Evolutionary conservation across 108 stramenopile species (phyloP).

Genomic region (Nannochloropsis salina): DNA sequence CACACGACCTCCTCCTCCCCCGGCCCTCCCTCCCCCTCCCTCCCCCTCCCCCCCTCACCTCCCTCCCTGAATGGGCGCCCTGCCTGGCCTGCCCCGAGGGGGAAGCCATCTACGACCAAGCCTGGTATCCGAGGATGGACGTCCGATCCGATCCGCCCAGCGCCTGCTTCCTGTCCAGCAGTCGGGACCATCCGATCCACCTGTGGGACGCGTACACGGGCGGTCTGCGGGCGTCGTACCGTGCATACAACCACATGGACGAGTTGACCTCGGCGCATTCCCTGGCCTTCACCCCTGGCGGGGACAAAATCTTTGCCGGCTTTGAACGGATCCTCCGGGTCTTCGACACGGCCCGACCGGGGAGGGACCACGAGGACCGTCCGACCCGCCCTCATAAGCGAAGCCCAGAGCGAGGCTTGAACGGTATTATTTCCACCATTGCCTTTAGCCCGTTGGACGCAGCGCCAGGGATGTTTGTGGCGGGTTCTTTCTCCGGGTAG

Average conservation of each 20-base stretch:
- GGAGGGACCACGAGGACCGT: background rate
- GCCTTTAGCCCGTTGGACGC: background rate
- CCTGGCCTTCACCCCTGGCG: slow-evolving; percentile 42
- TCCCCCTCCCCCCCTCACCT: background rate
- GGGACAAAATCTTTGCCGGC: slow-evolving; percentile 37
- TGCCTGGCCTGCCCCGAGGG: slow-evolving; percentile 42
- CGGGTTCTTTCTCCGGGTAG: background rate
- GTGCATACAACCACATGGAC: slow-evolving; percentile 49
- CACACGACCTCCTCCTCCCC: slow-evolving; percentile 2
- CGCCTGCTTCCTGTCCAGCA: slow-evolving; percentile 44
- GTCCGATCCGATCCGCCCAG: slow-evolving; percentile 38
- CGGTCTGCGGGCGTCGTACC: slow-evolving; percentile 42
- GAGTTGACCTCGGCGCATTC: slow-evolving; percentile 37
- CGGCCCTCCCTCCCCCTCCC: no score
- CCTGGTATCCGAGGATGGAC: slow-evolving; percentile 46
- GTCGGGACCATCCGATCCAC: slow-evolving; percentile 47
- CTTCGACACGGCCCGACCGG: slow-evolving; percentile 15
- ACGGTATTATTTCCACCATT: background rate
- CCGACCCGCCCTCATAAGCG: background rate
- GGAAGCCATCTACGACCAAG: slow-evolving; percentile 44
- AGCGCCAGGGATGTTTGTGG: slow-evolving; percentile 17
- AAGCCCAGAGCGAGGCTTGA: background rate
- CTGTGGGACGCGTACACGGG: slow-evolving; percentile 56
- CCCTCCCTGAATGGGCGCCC: slow-evolving; percentile 29
- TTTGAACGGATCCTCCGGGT: background rate